Base-by-base conservation (phyloP, 768 basidiomycete species). In the Suillus variegatus region DNA sequence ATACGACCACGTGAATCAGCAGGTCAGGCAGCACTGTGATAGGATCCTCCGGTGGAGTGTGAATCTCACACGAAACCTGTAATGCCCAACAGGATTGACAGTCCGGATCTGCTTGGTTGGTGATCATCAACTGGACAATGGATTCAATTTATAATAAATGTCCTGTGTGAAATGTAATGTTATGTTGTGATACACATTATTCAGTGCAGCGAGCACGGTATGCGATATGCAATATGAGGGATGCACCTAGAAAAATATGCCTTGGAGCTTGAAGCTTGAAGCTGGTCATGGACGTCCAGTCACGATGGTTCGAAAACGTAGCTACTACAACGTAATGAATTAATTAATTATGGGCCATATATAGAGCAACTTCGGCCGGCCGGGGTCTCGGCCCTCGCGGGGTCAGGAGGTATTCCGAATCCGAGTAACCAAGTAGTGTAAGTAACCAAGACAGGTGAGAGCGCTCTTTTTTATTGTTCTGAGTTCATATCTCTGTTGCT, bases 401-500 rank as follows among this genome's bases (percentile, higher is more conserved):
- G 58, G 58, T 60, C 41, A 60, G 58, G 58, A 60, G 58, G 58
- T 13, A 43, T 28, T 43, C 41, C 57, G 58, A 60, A 41, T 60
- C 52, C 57, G 58, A 60, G 58, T 60, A 60, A 52, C 35, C 43
- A 63, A 56, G 64, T 49, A 40, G 44, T 52, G 51, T 32, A 61
- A 46, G 60, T 64, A 64, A 64, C 64, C 60, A 64, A 25, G 56
- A 9, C 36, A 38, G 36, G 36, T 38, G 16, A 40, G 38, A 58
- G 57, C 57, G 57, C 57, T 32, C 40, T 25, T 38, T 57, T 38
- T 57, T 16, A 38, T 40, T n/a, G 54, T 55, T 35, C 54, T 55
- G 54, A 35, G 54, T n/a, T 55, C 54, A 6, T 35, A n/a, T 35
- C 32, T 55, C 54, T 36, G 32, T 55, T n/a, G 6, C 32, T 35